Base-by-base conservation (phyloP, 1,139 yeast genomes). In the Scheffersomyces quercinus region DNA sequence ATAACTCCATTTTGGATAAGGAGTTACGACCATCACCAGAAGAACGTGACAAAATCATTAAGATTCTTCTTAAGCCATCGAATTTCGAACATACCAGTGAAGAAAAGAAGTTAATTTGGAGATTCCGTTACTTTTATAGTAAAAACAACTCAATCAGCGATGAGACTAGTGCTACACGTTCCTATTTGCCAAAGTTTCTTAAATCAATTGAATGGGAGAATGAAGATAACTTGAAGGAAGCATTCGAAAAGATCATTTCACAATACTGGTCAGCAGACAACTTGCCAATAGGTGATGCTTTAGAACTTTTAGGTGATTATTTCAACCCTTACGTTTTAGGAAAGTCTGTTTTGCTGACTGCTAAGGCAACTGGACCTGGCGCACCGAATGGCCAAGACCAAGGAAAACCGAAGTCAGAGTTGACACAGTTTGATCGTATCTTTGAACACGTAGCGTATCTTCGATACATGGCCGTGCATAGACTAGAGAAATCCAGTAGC, bases 101-200 rank as follows among this genome's bases (percentile, higher is more conserved):
- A 57, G 98, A 93, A 53, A 90, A 88, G 68, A 90, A 90, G 52
- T 67, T 90, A 55, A 77, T 95, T 13, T 93, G 98, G 98, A 88
- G 88, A 63, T 93, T 87, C 63, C 70, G 99, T 42, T 93, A 88
- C 67, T 91, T 85, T 62, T 76, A 91, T 44, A 79, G 93, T 37
- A 82, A 86, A 49, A 87, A 85, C 56, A 59, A 68, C 46, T 48
- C 65, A 3, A 49, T 56, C 24, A 59, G 56, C 24, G 64, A 47
- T n/a, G 42, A 49, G 2, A 33, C 43, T 5, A 43, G 51, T 10
- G 43, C 54, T 11, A 53, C 62, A 11, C 81, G 79, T 53, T 82
- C 81, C 44, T 90, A 90, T 16, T 70, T 89, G 44, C 88, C 96
- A 20, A 93, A 93, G 62, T 84, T 93, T 50, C 75, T 93, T 47